Evolutionary conservation across 345 rosid species (phyloP).

Genomic region (Erucastrum elatum): DNA sequence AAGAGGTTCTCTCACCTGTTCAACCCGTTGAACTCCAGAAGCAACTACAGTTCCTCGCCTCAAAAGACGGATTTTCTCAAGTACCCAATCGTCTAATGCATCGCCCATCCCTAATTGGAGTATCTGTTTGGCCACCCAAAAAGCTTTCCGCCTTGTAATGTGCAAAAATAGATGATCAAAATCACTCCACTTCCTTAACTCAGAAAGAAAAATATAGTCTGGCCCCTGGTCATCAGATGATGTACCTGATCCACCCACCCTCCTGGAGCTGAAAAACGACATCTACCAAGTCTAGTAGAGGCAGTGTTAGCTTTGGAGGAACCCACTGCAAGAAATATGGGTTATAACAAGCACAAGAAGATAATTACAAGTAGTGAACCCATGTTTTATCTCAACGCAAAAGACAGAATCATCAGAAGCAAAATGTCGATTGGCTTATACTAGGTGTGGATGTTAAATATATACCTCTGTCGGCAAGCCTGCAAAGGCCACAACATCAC

Average conservation of each 20-base stretch:
- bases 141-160: conserved; percentile 79
- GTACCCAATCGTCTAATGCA: conserved; percentile 98
- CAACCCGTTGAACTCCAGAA: conserved; percentile 80
- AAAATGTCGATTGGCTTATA: conserved; percentile 3
- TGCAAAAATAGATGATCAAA: conserved; percentile 18
- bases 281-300: conserved; percentile 83
- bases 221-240: background rate
- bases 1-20: conserved; percentile 58
- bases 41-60: conserved; percentile 85
- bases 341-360: conserved; percentile 26
- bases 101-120: conserved; percentile 99
- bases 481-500: conserved; percentile 47
- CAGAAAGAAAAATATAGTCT: background rate
- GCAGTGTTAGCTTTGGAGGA: conserved; percentile 87
- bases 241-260: conserved; percentile 98
- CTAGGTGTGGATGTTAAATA: background rate
- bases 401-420: background rate
- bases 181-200: conserved; percentile 9
- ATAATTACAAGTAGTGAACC: conserved; percentile 12
- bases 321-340: conserved; percentile 72
- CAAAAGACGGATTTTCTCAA: conserved; percentile 89
- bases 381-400: conserved; percentile 10
- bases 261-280: conserved; percentile 94
- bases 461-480: conserved; percentile 83
- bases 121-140: conserved; percentile 98